Evolutionary conservation across 169 alveolate genomes (phyloP), one percentile per base, ranked within the genome.

Genomic region (Plasmodium chabaudi): DNA sequence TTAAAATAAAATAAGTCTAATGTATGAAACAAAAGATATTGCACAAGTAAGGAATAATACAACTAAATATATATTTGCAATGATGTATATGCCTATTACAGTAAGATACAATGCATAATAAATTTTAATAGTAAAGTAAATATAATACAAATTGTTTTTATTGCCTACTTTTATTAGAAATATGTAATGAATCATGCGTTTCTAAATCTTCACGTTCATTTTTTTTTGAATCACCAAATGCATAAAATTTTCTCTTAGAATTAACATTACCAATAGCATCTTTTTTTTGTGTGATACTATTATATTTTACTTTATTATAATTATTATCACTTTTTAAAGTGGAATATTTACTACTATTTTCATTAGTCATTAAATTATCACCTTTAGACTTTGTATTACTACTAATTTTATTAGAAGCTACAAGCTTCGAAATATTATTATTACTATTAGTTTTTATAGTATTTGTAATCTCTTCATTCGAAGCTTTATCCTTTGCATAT

Each of bases 161-260:
- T 39, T 79, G 89, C 89, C 64, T 79, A 79, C 89, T 79, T 79
- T 79, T 79, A 60, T 67, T 65, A 79, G 67, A 49, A 15, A 49
- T 44, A 42, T 79, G 49, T 21, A 65, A 34, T 64, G 89, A 39
- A 7, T 79, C 89, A 59, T 64, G 46, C 59, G 23, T 67, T 49
- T 53, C 82, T 69, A 79, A 57, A 71, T 65, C 57, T 67, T 27
- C 63, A 79, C 68, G 89, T 17, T 49, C 68, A 79, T 67, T 79
- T 64, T 42, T 79, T 23, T 55, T 79, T 65, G 55, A 25, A 53
- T 79, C 64, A 39, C 61, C 82, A 56, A 79, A 61, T 79, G 79
- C 72, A 55, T 79, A 55, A 79, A 79, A 79, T 61, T 79, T 79
- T 51, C 89, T 79, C 72, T 79, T 79, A 53, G 71, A 65, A 67